Percentiles rank a stretch among this genome's conserved stretches.
Conservation (phyloP, 2,329 filamentous ascomycete species). For the Aspergillus brunneoviolaceus region DNA sequence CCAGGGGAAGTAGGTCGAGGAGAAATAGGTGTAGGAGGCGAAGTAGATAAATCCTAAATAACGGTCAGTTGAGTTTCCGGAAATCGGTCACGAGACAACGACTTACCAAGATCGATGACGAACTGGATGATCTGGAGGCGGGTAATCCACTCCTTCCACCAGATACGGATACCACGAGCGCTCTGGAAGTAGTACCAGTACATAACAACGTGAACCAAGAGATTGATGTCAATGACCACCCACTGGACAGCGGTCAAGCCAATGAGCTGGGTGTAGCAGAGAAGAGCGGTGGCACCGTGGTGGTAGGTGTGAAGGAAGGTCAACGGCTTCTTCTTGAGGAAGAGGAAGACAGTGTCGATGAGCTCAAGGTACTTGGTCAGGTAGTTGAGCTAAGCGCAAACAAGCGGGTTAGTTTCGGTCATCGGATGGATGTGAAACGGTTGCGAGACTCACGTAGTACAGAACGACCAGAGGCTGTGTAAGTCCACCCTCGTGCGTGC, state of each 20-base stretch:
- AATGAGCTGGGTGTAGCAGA: conserved; percentile 96
- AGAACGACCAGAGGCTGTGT: conserved; percentile 88
- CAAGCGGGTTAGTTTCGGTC: conserved; percentile 37
- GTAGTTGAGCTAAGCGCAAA: conserved; percentile 75
- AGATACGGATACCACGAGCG: conserved; percentile 89
- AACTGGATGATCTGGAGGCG: conserved; percentile 97
- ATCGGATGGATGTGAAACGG: neutral
- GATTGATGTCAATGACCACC: conserved; percentile 89
- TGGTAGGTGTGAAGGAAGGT: conserved; percentile 99
- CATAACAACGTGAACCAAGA: conserved; percentile 96
- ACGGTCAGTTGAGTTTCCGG: conserved; percentile 19
- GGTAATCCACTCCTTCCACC: conserved; percentile 99
- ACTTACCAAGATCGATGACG: conserved; percentile 88
- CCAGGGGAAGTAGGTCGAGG: conserved; percentile 81
- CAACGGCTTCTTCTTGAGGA: conserved; percentile 99
- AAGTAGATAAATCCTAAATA: conserved; percentile 92
- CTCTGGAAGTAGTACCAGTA: conserved; percentile 99
- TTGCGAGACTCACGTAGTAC: conserved; percentile 76
- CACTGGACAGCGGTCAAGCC: conserved; percentile 91
- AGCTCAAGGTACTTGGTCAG: conserved; percentile 97
- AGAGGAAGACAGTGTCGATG: conserved; percentile 91
- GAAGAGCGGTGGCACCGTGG: conserved; percentile 91
- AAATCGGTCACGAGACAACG: conserved; percentile 5
- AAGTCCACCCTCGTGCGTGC: conserved; percentile 75
- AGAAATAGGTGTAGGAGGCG: conserved; percentile 98